These are phyloP conservation scores for Suillus decipiens DNA, from an alignment of 768 basidiomycete genomes.

Conservation along the genomic window DNA sequence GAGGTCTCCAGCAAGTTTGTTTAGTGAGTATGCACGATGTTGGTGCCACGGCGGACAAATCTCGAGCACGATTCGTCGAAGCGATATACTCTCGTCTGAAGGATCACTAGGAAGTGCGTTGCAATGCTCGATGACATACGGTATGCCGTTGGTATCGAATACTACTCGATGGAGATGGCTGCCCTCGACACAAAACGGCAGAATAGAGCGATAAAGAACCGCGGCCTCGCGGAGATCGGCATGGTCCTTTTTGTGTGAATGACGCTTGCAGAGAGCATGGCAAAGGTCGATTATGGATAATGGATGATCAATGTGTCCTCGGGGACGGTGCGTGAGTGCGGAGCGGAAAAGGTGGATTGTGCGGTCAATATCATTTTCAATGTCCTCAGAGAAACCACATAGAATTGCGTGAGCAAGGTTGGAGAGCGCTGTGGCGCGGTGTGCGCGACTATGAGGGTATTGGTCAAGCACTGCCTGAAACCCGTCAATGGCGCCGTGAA, in stretches of 20 bases:
- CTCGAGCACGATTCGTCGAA: not conserved
- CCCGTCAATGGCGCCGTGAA: not conserved
- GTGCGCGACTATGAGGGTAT: not conserved
- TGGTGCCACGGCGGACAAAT: not conserved
- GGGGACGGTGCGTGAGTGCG: not conserved
- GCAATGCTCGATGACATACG: not conserved
- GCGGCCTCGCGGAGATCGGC: not conserved
- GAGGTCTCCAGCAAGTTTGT: not conserved
- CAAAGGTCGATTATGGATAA: not conserved
- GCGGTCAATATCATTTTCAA: not conserved
- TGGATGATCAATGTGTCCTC: not conserved
- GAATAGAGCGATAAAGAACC: not conserved
- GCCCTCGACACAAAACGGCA: not conserved
- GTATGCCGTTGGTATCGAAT: not conserved
- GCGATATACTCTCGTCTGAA: not conserved
- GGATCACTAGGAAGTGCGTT: not conserved
- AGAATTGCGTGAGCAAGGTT: conserved; percentile 1
- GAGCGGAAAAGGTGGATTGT: not conserved
- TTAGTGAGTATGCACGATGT: not conserved
- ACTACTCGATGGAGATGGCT: not conserved
- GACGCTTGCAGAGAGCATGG: not conserved
- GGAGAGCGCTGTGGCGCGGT: conserved; percentile 4
- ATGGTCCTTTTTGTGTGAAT: not conserved
- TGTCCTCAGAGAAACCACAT: not conserved
- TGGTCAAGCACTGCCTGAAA: conserved; percentile 4